A percentile compares a stretch with the other conserved stretches of the same genome.
phyloP scores from a whole-genome alignment of 306 rosid genomes.

The Adenanthera pavonina region DNA sequence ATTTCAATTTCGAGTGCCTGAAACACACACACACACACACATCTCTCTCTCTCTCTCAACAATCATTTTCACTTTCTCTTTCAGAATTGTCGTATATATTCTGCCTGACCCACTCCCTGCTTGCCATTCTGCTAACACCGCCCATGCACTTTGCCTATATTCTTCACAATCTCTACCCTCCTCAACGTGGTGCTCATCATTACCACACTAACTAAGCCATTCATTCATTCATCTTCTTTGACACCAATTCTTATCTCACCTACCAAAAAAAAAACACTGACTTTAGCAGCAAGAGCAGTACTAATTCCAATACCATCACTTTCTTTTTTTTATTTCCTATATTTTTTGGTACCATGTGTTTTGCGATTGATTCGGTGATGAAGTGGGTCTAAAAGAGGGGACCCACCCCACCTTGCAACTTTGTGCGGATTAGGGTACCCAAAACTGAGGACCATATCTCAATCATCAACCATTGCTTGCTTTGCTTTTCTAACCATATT shows the following conservation, averaged over 20 bases:
- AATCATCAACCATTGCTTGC: conserved; percentile 35
- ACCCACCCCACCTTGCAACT: conserved; percentile 36
- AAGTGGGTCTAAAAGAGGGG: conserved; percentile 36
- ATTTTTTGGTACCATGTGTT: too few species aligned
- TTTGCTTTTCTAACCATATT: background rate
- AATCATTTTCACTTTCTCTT: background rate
- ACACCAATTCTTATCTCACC: background rate
- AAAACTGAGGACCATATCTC: conserved; percentile 10
- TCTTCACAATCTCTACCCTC: background rate
- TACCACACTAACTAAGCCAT: conserved; percentile 3
- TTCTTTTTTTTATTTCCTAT: conserved; percentile 25
- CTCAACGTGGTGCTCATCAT: background rate
- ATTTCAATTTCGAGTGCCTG: background rate
- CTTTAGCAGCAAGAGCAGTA: conserved; percentile 28
- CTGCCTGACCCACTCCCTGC: conserved; percentile 14
- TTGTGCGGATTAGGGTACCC: conserved; percentile 27
- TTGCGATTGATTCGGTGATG: background rate
- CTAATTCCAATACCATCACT: conserved; percentile 42
- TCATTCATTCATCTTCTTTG: background rate
- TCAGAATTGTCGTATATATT: background rate
- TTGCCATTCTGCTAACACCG: background rate
- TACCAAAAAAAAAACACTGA: background rate
- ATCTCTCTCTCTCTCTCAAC: background rate
- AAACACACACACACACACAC: too few species aligned
- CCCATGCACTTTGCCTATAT: background rate